Evolutionary conservation across 106 monocot genomes (phyloP).

Genomic region (Triglochin maritima): DNA sequence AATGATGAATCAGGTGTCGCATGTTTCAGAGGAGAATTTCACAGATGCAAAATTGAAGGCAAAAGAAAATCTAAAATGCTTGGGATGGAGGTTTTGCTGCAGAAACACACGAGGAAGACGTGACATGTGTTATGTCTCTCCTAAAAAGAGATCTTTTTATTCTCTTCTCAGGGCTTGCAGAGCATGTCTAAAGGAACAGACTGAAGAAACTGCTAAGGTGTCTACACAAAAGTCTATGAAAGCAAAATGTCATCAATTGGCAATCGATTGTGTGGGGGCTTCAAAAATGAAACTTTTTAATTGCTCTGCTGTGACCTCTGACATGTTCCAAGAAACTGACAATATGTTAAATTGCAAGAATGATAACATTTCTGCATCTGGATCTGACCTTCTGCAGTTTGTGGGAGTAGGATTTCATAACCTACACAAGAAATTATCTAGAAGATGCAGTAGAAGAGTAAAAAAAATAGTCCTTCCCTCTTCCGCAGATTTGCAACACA

Average conservation of each 20-base stretch:
- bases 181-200: slow-evolving; percentile 15
- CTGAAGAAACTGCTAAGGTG: not conserved
- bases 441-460: slow-evolving; percentile 12
- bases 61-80: slow-evolving; percentile 29
- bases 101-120: slow-evolving; percentile 6
- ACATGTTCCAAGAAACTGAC: not conserved
- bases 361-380: not conserved
- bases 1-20: not conserved
- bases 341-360: not conserved
- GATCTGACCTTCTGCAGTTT: slow-evolving; percentile 1
- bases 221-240: not conserved
- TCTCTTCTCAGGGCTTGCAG: slow-evolving; percentile 50
- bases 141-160: slow-evolving; percentile 16
- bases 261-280: not conserved
- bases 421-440: slow-evolving; percentile 1
- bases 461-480: not conserved
- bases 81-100: slow-evolving; percentile 40
- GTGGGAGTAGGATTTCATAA: slow-evolving; percentile 3
- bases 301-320: not conserved
- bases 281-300: not conserved
- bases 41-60: slow-evolving; percentile 24
- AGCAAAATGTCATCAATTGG: not conserved
- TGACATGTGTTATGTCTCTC: slow-evolving; percentile 35
- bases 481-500: not conserved
- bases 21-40: not conserved